Conservation (phyloP, 352 stramenopile species). For the Blastocystis sp. region DNA sequence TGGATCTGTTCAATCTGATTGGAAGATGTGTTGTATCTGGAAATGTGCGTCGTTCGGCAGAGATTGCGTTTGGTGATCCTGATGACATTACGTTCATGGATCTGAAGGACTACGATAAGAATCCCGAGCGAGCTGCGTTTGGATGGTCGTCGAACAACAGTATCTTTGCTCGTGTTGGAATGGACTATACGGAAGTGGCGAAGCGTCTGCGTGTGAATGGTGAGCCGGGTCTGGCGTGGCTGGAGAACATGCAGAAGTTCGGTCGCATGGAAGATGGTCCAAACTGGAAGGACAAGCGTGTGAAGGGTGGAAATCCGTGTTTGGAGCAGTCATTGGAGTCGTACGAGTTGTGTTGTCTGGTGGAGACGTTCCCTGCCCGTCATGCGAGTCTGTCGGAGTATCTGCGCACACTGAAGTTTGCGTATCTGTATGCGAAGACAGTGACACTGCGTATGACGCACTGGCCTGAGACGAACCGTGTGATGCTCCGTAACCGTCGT, state of each 20-base stretch:
- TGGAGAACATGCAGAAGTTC: slow-evolving; percentile 80
- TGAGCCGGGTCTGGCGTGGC: slow-evolving; percentile 80
- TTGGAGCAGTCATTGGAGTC: slow-evolving; percentile 79
- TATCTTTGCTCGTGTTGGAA: slow-evolving; percentile 77
- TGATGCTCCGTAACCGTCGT: slow-evolving; percentile 79
- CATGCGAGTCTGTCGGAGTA: slow-evolving; percentile 74
- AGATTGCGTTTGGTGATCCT: slow-evolving; percentile 77
- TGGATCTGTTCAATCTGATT: slow-evolving; percentile 82
- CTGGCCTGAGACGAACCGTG: slow-evolving; percentile 76
- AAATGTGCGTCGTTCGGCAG: slow-evolving; percentile 76
- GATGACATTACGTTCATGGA: slow-evolving; percentile 72
- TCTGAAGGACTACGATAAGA: slow-evolving; percentile 76
- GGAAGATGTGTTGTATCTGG: slow-evolving; percentile 75
- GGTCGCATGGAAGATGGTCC: slow-evolving; percentile 74
- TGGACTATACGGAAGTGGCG: slow-evolving; percentile 77
- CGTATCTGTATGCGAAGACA: slow-evolving; percentile 81
- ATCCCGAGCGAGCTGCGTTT: slow-evolving; percentile 72
- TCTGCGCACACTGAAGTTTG: slow-evolving; percentile 72
- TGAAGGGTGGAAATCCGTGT: slow-evolving; percentile 77
- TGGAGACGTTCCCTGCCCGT: slow-evolving; percentile 79
- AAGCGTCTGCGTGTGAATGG: slow-evolving; percentile 73
- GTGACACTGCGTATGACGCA: slow-evolving; percentile 78
- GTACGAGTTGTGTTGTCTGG: slow-evolving; percentile 84
- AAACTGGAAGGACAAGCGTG: slow-evolving; percentile 71
- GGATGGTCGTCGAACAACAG: slow-evolving; percentile 85